Percentiles rank a stretch among this genome's conserved stretches.
Conservation (phyloP, 257 asterid genomes). For the Solanum chmielewskii region DNA sequence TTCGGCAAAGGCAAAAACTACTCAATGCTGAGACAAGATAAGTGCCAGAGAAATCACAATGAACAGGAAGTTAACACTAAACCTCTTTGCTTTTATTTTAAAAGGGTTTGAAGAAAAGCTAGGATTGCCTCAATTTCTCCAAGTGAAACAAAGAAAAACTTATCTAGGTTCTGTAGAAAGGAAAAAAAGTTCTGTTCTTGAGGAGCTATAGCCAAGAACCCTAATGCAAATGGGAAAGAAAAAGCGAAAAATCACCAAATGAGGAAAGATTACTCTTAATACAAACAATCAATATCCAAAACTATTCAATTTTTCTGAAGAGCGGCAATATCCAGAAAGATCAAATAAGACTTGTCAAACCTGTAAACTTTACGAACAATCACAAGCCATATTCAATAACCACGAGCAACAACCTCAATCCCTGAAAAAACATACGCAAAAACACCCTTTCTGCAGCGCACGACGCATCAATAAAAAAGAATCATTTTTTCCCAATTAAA, state of each 20-base stretch:
- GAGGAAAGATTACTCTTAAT: neutral
- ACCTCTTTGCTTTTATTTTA: neutral
- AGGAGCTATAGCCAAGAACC: constrained; percentile 1
- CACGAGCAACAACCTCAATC: neutral
- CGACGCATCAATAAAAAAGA: neutral
- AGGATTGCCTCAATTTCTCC: neutral
- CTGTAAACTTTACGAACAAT: neutral
- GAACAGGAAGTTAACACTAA: neutral
- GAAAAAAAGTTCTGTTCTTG: neutral
- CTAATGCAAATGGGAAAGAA: neutral
- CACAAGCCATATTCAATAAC: neutral
- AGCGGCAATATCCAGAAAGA: neutral
- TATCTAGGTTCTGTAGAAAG: neutral
- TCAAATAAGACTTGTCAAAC: neutral
- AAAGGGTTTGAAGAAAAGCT: neutral
- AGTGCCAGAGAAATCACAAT: neutral
- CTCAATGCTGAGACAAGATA: neutral
- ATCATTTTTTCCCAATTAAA: neutral
- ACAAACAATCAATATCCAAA: neutral
- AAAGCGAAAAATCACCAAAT: neutral
- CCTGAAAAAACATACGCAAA: neutral
- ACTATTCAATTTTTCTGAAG: neutral
- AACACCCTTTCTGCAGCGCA: neutral
- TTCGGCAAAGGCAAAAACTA: neutral
- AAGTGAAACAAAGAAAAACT: neutral